These are phyloP conservation scores for Seiridium cupressi DNA, from an alignment of 2,329 filamentous ascomycete species.

Conservation along the genomic window DNA sequence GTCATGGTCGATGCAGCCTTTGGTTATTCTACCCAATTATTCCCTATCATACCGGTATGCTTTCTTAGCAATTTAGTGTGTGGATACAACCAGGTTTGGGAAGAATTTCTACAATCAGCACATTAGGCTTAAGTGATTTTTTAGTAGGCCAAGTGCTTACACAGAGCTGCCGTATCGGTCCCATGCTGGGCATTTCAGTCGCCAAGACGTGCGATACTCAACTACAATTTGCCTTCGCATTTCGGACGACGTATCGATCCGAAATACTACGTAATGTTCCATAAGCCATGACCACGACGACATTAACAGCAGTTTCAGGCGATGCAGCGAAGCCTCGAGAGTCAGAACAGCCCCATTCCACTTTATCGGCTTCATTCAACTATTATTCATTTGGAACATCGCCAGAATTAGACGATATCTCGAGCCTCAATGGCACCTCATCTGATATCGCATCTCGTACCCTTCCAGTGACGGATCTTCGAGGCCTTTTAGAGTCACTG, in stretches of 20 bases:
- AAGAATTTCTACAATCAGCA: no score
- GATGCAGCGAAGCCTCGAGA: not conserved
- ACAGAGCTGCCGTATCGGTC: no score
- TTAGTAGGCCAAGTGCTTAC: no score
- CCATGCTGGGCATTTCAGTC: no score
- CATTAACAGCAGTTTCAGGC: not conserved
- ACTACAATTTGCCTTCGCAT: not conserved
- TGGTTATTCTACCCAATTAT: no score
- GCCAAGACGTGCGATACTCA: no score
- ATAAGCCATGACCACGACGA: not conserved
- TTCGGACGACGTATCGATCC: not conserved
- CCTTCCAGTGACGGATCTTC: not conserved
- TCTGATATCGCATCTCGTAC: not conserved
- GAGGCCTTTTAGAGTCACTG: not conserved
- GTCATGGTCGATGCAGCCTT: no score
- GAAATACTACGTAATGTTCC: not conserved
- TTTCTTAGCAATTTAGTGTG: no score
- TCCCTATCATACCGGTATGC: no score
- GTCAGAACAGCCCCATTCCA: not conserved
- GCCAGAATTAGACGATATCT: not conserved
- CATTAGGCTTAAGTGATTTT: no score
- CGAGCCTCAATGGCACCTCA: not conserved
- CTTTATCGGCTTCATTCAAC: not conserved
- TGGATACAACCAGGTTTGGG: no score
- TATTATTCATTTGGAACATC: not conserved